Evolutionary conservation across 2,329 filamentous ascomycete genomes (phyloP), one percentile per base, ranked within the genome.

Genomic region (Microdochium paspali): DNA sequence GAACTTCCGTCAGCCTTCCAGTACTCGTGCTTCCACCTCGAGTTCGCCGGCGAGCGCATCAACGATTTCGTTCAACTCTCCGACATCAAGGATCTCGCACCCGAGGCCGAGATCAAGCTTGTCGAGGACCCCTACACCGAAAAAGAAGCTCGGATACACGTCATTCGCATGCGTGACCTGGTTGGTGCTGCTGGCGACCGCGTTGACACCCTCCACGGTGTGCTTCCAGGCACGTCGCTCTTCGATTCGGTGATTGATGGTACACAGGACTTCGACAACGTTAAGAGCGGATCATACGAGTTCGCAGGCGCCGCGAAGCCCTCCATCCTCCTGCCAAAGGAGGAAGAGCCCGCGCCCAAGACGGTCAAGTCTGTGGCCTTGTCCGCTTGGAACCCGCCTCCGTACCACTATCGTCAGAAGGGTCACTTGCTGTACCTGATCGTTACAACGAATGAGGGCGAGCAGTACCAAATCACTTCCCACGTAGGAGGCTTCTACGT

Each of bases 1-100:
- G 93, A 98, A 68, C 78, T 90, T 45, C 93, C 93, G 4, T 78
- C 85, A 50, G 94, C 91, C 46, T 93, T 96, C 71, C 90, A 95
- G 68, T 96, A 96, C 73, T 95, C 93, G 46, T 98, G 93, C 75
- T 98, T 98, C 73, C 93, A 98, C 70, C 82, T 98, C 59, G 90
- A 97, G 70, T 84, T 90, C 70, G 84, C 87, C 50, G 88, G 89
- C 56, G 74, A 87, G 67, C 85, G 87, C 54, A 85, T 98, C 76
- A 97, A 97, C 66, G 93, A 98, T 68, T 97, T 93, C 59, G 79
- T 94, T 50, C 85, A 94, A 64, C 79, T 98, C 52, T 90, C 88
- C 47, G 91, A 98, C 63, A 86, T 98, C 47, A 77, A 85, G 44
- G 89, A 80, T 48, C 78, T 98, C 47, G 79, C 80, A 46, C 69